Base-by-base conservation (phyloP, 2,329 filamentous ascomycete species). In the Colletotrichum godetiae region DNA sequence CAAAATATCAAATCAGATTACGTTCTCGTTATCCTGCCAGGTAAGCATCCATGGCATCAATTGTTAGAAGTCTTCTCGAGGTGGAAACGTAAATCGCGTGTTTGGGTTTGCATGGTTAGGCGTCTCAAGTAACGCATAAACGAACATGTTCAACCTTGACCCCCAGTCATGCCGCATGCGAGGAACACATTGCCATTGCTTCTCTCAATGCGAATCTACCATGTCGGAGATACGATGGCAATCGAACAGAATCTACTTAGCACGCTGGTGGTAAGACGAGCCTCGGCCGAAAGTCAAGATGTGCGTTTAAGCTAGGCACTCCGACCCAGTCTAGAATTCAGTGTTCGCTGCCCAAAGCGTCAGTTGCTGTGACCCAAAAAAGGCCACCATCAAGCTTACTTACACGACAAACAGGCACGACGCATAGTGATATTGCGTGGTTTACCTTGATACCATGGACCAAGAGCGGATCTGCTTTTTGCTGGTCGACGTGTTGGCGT, bases 71-170 rank as follows among this genome's bases (percentile, higher is more conserved):
- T 8, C n/a, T 29, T 65, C n/a, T 8, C 15, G n/a, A 56, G 13
- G 56, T 22, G 12, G 27, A 24, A 24, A 52, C 2, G 12, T 33
- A 19, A 35, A 33, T 24, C 29, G 46, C 13, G 60, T 63, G 8
- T 11, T 12, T 15, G 46, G 29, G 15, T 6, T 11, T 5, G 29
- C 63, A 33, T 60, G 56, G 33, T 46, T 58, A 42, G 55, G 53
- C 24, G 58, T 42, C 31, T 53, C 62, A 59, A 49, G 22, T n/a
- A 27, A n/a, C 29, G 64, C 68, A 57, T 62, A 57, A 61, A 52
- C 57, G 49, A 56, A 29, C 56, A 19, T 56, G 27, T 49, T 61
- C 33, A 29, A 46, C 19, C 42, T 19, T 5, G 42, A 19, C 7
- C n/a, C 42, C 19, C 19, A 46, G 6, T 31, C 29, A 52, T 56